These are phyloP conservation scores for Kodamaea fungicola DNA, from an alignment of 1,139 yeast species.

Conservation along the genomic window DNA sequence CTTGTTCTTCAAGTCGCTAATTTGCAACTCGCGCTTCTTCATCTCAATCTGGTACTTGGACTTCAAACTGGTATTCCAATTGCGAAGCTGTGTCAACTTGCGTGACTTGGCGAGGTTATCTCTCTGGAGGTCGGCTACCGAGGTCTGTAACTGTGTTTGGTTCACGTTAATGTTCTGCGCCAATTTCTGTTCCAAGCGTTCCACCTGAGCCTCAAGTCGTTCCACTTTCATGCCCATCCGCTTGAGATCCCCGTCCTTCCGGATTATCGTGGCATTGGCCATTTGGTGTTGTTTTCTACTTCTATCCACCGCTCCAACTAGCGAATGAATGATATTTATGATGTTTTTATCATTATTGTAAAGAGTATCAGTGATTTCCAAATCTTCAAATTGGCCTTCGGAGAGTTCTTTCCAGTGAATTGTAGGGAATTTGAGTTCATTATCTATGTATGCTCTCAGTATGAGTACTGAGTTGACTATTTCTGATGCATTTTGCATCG, in stretches of 20 bases:
- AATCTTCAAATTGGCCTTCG: conserved; percentile 10
- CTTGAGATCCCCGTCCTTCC: conserved; percentile 30
- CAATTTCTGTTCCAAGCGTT: conserved; percentile 14
- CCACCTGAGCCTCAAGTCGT: conserved; percentile 13
- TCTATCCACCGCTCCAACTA: conserved; percentile 38
- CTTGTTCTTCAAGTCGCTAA: conserved; percentile 38
- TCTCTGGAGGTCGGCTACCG: conserved; percentile 18
- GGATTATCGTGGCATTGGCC: conserved; percentile 27
- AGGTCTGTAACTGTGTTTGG: conserved; percentile 14
- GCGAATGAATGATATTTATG: conserved; percentile 41
- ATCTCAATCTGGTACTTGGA: conserved; percentile 40
- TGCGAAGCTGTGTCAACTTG: conserved; percentile 28
- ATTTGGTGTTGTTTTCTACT: conserved; percentile 32
- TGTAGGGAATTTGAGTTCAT: conserved; percentile 31
- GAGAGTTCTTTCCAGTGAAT: conserved; percentile 32
- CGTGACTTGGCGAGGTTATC: conserved; percentile 28
- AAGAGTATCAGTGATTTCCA: conserved; percentile 25
- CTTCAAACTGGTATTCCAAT: conserved; percentile 30
- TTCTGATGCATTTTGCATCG: conserved; percentile 36
- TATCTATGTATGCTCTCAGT: conserved; percentile 37
- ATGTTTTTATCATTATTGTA: conserved; percentile 42
- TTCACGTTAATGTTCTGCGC: conserved; percentile 14
- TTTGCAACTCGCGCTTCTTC: conserved; percentile 33
- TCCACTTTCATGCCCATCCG: conserved; percentile 21
- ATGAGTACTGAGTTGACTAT: conserved; percentile 35